These are phyloP conservation scores for Sordaria brevicollis DNA, from an alignment of 495 filamentous ascomycete species.

Conservation along the genomic window DNA sequence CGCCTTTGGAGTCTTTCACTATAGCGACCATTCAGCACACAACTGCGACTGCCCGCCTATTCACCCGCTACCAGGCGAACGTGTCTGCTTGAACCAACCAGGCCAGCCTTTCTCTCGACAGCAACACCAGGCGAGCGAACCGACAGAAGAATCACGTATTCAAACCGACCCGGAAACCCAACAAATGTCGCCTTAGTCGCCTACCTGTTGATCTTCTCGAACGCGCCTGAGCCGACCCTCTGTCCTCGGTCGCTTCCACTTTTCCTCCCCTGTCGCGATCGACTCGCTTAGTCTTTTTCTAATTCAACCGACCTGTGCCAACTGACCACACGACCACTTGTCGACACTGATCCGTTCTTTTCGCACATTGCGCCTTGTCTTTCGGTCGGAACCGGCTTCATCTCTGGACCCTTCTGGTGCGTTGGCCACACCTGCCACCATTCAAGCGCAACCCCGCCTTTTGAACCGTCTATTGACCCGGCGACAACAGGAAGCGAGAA, in stretches of 20 bases:
- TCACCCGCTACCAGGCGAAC: neutral
- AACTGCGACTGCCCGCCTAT: neutral
- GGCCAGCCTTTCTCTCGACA: neutral
- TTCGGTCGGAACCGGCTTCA: neutral
- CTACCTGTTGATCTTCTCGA: constrained; percentile 5
- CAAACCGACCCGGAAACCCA: neutral
- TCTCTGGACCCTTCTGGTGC: neutral
- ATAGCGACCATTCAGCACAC: neutral
- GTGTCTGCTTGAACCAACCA: neutral
- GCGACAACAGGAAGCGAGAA: neutral
- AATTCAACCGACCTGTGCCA: neutral
- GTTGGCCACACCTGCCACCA: neutral
- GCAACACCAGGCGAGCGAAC: neutral
- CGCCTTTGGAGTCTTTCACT: neutral
- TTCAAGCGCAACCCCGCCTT: neutral
- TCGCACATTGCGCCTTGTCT: neutral
- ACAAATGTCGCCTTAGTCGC: constrained; percentile 11
- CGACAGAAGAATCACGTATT: neutral
- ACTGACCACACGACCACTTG: neutral
- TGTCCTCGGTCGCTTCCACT: neutral
- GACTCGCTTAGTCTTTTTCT: neutral
- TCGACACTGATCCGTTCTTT: neutral
- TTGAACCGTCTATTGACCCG: neutral
- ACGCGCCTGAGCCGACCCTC: constrained; percentile 11
- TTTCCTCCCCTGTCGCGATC: neutral